Percentiles rank a stretch among this genome's conserved stretches.
phyloP scores from a whole-genome alignment of 2,329 filamentous ascomycete genomes.

The Fusarium nurragi region DNA sequence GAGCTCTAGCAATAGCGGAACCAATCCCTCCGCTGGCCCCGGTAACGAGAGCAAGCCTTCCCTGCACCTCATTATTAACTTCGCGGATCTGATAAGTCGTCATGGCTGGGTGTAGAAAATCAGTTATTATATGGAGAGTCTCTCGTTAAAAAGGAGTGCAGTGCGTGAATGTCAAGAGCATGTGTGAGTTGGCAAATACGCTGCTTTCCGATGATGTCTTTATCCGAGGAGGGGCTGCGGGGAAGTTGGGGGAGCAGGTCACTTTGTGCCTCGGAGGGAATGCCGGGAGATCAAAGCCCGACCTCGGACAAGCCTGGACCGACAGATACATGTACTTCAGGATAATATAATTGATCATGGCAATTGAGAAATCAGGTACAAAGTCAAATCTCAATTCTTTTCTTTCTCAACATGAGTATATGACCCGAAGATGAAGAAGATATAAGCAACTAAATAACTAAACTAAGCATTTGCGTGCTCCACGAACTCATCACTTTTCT shows the following conservation, averaged over 20 bases:
- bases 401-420: no score
- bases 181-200: neutral
- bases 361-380: no score
- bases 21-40: slow-evolving; percentile 31
- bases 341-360: no score
- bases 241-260: neutral
- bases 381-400: no score
- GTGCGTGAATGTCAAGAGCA: neutral
- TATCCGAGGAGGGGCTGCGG: slow-evolving; percentile 30
- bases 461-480: neutral
- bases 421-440: neutral
- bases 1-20: slow-evolving; percentile 14
- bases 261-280: slow-evolving; percentile 9
- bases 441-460: no score
- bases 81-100: slow-evolving; percentile 18
- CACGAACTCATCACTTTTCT: neutral
- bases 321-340: no score
- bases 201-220: slow-evolving; percentile 6
- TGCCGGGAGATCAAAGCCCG: neutral
- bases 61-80: slow-evolving; percentile 20
- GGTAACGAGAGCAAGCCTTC: slow-evolving; percentile 26
- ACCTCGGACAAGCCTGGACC: neutral
- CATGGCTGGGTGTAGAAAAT: no score
- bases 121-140: no score
- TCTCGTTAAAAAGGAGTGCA: no score